Percentiles rank a stretch among this genome's conserved stretches.
Evolutionary conservation across 441 rosid genomes (phyloP).

Genomic region (Gossypium schwendimanii): DNA sequence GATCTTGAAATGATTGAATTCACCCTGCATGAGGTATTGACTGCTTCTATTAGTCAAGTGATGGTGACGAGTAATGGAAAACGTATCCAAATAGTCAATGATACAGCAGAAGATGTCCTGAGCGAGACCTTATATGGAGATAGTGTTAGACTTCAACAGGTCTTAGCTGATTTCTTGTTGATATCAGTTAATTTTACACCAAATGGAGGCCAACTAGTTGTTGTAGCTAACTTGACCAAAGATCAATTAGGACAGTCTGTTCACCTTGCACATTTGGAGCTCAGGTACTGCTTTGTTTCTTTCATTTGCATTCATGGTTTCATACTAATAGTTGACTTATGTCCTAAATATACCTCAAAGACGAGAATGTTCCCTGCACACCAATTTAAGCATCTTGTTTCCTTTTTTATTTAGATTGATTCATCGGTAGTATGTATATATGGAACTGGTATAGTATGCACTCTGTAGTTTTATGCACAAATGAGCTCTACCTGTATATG

Average conservation of each 20-base stretch:
- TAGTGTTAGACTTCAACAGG: conserved; percentile 79
- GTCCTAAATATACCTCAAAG: neutral
- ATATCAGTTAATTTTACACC: conserved; percentile 57
- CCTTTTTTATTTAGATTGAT: neutral
- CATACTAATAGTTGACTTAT: no score
- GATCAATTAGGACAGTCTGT: conserved; percentile 72
- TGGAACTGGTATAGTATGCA: neutral
- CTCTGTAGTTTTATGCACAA: neutral
- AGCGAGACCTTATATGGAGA: conserved; percentile 67
- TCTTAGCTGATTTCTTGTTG: conserved; percentile 65
- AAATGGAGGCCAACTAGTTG: conserved; percentile 48
- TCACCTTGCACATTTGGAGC: conserved; percentile 65
- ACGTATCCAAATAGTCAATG: conserved; percentile 50
- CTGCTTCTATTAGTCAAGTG: conserved; percentile 75
- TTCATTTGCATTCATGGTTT: neutral
- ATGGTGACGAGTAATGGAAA: conserved; percentile 62
- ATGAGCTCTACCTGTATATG: neutral
- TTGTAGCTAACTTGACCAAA: conserved; percentile 56
- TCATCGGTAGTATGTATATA: neutral
- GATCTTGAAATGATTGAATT: conserved; percentile 82
- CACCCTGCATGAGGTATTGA: conserved; percentile 50
- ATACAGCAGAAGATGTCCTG: conserved; percentile 53
- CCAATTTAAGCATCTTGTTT: neutral
- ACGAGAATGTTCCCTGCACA: neutral
- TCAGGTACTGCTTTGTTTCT: conserved; percentile 45